A percentile compares a stretch with the other conserved stretches of the same genome.
Evolutionary conservation across 768 basidiomycete species (phyloP).

Genomic region (Serendipita vermifera): DNA sequence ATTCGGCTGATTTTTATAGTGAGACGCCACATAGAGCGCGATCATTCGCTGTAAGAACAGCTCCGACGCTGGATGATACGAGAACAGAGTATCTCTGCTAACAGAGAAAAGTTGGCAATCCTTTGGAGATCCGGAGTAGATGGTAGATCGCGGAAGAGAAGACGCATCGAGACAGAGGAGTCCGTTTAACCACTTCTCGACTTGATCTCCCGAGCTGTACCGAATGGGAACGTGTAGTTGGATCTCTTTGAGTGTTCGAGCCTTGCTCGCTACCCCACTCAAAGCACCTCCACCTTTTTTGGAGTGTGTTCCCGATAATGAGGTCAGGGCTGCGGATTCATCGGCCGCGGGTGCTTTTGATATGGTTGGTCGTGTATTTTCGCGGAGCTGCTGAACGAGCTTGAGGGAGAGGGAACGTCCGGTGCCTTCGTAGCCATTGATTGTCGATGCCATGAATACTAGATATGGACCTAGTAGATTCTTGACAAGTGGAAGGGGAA

Average conservation of each 20-base stretch:
- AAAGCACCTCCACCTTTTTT: slow-evolving; percentile 34
- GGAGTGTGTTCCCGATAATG: slow-evolving; percentile 24
- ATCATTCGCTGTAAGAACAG: slow-evolving; percentile 97
- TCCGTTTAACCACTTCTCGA: slow-evolving; percentile 89
- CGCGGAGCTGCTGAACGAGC: slow-evolving; percentile 91
- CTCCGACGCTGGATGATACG: slow-evolving; percentile 94
- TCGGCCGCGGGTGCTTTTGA: slow-evolving; percentile 39
- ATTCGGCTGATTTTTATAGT: slow-evolving; percentile 99
- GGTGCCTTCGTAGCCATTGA: slow-evolving; percentile 98
- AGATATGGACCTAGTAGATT: slow-evolving; percentile 90
- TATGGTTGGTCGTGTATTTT: slow-evolving; percentile 70
- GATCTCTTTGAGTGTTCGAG: slow-evolving; percentile 77
- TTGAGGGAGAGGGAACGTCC: slow-evolving; percentile 98
- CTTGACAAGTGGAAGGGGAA: slow-evolving; percentile 88
- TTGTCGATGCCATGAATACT: slow-evolving; percentile 97
- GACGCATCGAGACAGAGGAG: slow-evolving; percentile 87
- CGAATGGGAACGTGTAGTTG: slow-evolving; percentile 93
- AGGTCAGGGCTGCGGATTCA: slow-evolving; percentile 26
- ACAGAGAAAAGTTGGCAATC: slow-evolving; percentile 97
- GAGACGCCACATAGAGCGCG: slow-evolving; percentile 92
- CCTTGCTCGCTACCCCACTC: slow-evolving; percentile 39
- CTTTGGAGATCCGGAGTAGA: slow-evolving; percentile 76
- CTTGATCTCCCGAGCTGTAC: slow-evolving; percentile 70
- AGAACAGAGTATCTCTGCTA: slow-evolving; percentile 90
- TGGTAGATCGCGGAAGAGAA: slow-evolving; percentile 33